Percentiles rank a stretch among this genome's conserved stretches.
Conservation (phyloP, 352 stramenopile species). For the Thraustotheca clavata region DNA sequence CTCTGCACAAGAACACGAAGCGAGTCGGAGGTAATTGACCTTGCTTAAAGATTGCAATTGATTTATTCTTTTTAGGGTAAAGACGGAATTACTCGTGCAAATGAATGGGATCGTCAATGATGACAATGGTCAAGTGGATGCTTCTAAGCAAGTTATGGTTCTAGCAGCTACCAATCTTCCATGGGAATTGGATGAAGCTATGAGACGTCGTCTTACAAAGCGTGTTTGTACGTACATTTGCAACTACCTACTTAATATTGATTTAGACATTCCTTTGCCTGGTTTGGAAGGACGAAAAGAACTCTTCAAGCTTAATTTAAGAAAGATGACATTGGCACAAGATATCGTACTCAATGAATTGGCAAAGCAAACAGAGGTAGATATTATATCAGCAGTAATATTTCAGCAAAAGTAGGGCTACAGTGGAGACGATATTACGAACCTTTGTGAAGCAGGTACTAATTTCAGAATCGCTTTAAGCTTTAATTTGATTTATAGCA, state of each 20-base stretch:
- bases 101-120: constrained; percentile 91
- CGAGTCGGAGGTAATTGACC: constrained; percentile 47
- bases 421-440: constrained; percentile 80
- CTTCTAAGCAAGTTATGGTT: constrained; percentile 75
- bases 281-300: background rate
- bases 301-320: constrained; percentile 33
- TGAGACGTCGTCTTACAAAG: constrained; percentile 93
- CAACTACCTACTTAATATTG: too few species aligned
- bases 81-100: constrained; percentile 96
- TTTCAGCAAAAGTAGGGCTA: constrained; percentile 38
- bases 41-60: constrained; percentile 1
- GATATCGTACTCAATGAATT: constrained; percentile 55
- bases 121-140: constrained; percentile 27
- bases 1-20: constrained; percentile 65
- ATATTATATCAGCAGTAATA: background rate
- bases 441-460: constrained; percentile 41
- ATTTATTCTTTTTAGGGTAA: constrained; percentile 59
- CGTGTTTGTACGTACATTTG: constrained; percentile 83
- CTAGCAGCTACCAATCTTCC: constrained; percentile 95
- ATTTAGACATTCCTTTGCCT: constrained; percentile 22
- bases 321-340: constrained; percentile 28
- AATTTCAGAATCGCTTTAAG: background rate
- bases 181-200: constrained; percentile 95
- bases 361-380: constrained; percentile 44
- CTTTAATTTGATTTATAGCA: constrained; percentile 24